Base-by-base conservation (phyloP, 2,329 filamentous ascomycete genomes). In the Venturia carpophila region DNA sequence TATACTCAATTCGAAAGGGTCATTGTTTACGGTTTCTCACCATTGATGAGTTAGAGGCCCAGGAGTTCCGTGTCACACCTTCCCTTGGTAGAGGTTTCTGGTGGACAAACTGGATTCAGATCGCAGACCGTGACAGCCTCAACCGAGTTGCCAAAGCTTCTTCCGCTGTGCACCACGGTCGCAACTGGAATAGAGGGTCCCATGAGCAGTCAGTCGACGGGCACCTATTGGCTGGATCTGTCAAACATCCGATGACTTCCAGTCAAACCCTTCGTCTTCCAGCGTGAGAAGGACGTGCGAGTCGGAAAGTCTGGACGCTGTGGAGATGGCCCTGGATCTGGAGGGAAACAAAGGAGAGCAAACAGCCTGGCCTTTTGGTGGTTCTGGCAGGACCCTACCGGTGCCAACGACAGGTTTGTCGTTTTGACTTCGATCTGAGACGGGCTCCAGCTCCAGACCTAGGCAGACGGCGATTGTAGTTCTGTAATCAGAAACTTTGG, bases 141-240 rank as follows among this genome's bases (percentile, higher is more conserved):
- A 58, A 58, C 30, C 52, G 30, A 58, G 30, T 37, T 58, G 52
- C 17, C 52, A 19, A 58, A 58, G 52, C 3, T 5, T n/a, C 17
- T 58, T n/a, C 30, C 52, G 30, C 19, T 37, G 13, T 27, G 37
- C 24, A 37, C 52, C 19, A 37, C 52, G 15, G 27, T n/a, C 52
- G 52, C 37, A 37, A 37, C 15, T 19, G 27, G 13, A 10, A 37
- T 37, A 7, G 27, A 21, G 30, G 37, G 30, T 37, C 4, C 17
- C 10, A n/a, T 19, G 5, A 10, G 13, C 1, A 9, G 17, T 13
- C 49, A 56, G 5, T 56, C 11, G 21, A 9, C 52, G 24, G n/a
- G n/a, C 60, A 45, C 43, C 60, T 43, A 61, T 21, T 61, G 60
- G 60, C 37, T 45, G 27, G 39, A 61, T 43, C 60, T 58, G 19